Evolutionary conservation across 176 grass and related monocot species (phyloP).

Genomic region (Oryza meridionalis): DNA sequence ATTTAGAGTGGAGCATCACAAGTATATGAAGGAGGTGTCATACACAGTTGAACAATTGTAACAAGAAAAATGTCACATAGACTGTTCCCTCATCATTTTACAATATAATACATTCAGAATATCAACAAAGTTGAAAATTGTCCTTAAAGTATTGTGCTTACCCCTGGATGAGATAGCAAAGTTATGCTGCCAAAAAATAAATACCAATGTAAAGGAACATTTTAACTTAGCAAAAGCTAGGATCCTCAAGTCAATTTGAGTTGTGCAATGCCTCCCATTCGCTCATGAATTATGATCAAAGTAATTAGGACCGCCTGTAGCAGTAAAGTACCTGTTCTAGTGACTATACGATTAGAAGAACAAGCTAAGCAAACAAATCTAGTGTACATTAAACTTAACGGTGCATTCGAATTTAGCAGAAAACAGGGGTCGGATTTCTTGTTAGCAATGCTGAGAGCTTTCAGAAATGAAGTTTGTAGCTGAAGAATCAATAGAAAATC

Average conservation of each 20-base stretch:
- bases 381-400: slow-evolving; percentile 16
- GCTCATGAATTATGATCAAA: slow-evolving; percentile 24
- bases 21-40: slow-evolving; percentile 21
- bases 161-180: neutral
- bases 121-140: slow-evolving; percentile 22
- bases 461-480: neutral
- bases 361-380: slow-evolving; percentile 4
- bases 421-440: neutral
- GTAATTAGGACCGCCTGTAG: slow-evolving; percentile 12
- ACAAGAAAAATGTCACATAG: slow-evolving; percentile 16
- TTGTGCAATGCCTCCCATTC: slow-evolving; percentile 16
- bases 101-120: neutral
- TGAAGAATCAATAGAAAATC: slow-evolving; percentile 17
- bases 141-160: neutral
- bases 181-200: slow-evolving; percentile 16
- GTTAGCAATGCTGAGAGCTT: slow-evolving; percentile 6
- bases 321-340: slow-evolving; percentile 2
- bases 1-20: slow-evolving; percentile 42
- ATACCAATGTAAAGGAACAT: neutral
- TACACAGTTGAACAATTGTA: slow-evolving; percentile 26
- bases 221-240: slow-evolving; percentile 9
- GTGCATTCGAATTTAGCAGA: slow-evolving; percentile 5
- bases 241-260: slow-evolving; percentile 22
- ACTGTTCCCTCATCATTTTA: neutral
- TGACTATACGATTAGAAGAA: slow-evolving; percentile 23